Evolutionary conservation across 2,329 filamentous ascomycete genomes (phyloP).

Genomic region (Neonectria hederae): DNA sequence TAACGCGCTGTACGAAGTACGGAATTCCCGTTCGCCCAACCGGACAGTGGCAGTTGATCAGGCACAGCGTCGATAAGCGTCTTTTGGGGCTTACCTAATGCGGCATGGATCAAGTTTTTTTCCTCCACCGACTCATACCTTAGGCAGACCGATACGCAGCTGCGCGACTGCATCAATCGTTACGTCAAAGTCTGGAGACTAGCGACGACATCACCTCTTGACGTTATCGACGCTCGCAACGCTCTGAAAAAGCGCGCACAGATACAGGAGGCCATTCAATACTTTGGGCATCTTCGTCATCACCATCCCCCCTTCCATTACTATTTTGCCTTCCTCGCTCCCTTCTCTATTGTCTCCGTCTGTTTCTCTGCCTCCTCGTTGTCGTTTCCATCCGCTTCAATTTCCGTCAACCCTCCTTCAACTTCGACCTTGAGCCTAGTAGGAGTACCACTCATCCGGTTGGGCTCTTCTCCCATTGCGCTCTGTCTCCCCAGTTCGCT

Average conservation of each 20-base stretch:
- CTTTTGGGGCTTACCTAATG: constrained; percentile 40
- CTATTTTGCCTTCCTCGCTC: not conserved
- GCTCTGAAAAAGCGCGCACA: not conserved
- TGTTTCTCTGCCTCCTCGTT: constrained; percentile 13
- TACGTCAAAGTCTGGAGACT: constrained; percentile 26
- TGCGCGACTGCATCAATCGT: constrained; percentile 13
- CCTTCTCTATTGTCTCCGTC: not conserved
- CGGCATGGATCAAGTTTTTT: constrained; percentile 25
- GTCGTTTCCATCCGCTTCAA: constrained; percentile 18
- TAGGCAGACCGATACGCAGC: not conserved
- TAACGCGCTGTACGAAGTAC: constrained; percentile 2
- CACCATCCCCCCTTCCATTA: not conserved
- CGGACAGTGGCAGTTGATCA: constrained; percentile 8
- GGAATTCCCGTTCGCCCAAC: not conserved
- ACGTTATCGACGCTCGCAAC: not conserved
- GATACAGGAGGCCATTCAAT: not conserved
- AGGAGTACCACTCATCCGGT: constrained; percentile 54
- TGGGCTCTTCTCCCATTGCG: constrained; percentile 53
- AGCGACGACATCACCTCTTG: constrained; percentile 1
- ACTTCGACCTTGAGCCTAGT: constrained; percentile 44
- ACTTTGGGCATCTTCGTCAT: not conserved
- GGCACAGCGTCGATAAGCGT: constrained; percentile 35
- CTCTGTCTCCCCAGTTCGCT: constrained; percentile 40
- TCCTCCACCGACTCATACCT: constrained; percentile 25
- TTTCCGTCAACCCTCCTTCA: constrained; percentile 21